Evolutionary conservation across 1,284 basidiomycete species (phyloP).

Genomic region (Naganishia sp.): DNA sequence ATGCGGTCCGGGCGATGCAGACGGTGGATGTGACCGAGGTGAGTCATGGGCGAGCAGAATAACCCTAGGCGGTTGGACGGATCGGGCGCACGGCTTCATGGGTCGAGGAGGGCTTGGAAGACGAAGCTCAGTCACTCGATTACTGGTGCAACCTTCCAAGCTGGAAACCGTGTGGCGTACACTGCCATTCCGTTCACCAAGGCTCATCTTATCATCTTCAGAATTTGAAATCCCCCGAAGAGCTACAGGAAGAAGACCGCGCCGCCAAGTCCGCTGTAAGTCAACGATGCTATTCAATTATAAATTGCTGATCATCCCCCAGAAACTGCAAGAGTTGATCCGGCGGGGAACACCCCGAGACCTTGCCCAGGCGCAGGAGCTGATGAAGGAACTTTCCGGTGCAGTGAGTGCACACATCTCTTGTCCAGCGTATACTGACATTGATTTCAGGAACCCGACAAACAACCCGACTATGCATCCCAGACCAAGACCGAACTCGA

Average conservation of each 20-base stretch:
- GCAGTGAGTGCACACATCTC: constrained; percentile 59
- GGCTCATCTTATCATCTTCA: constrained; percentile 47
- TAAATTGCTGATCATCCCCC: constrained; percentile 11
- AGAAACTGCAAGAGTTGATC: constrained; percentile 96
- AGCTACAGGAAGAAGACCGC: constrained; percentile 93
- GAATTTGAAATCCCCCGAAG: constrained; percentile 91
- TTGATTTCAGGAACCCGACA: constrained; percentile 70
- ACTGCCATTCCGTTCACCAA: too few species aligned
- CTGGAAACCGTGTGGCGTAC: too few species aligned
- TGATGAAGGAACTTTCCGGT: constrained; percentile 95
- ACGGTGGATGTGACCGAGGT: constrained; percentile 57
- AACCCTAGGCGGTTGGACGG: too few species aligned
- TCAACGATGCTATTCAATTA: constrained; percentile 8
- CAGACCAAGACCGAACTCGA: constrained; percentile 89
- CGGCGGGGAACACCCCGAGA: constrained; percentile 93
- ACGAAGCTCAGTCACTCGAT: neutral
- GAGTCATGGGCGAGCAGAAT: constrained; percentile 39
- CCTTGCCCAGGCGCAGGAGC: constrained; percentile 90
- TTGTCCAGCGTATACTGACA: neutral
- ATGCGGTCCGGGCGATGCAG: constrained; percentile 57
- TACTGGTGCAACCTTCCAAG: too few species aligned
- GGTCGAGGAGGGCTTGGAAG: neutral
- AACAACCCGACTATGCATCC: constrained; percentile 86
- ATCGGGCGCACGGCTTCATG: neutral
- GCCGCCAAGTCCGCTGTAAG: constrained; percentile 82